Evolutionary conservation across 2,329 filamentous ascomycete species (phyloP), one percentile per base, ranked within the genome.

Genomic region (Xylaria arbuscula): DNA sequence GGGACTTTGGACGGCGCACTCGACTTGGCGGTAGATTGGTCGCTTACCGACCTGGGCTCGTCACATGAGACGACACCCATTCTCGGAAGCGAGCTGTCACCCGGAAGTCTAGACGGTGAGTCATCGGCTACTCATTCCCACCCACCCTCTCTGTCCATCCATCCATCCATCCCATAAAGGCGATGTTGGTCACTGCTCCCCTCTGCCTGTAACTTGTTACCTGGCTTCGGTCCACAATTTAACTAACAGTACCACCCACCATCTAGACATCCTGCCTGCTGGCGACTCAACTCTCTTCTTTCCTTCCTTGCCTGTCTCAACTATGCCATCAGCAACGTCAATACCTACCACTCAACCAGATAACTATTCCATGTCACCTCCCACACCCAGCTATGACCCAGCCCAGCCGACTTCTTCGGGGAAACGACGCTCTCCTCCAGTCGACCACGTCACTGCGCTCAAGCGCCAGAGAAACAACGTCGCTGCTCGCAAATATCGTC

Each of bases 401-500:
- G 72, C 47, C 59, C 72, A n/a, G 70, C 71, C 24, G 72, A 74
- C 68, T 64, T 72, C 6, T 72, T 78, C 13, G 75, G 76, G 15
- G 73, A 74, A 72, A 32, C 65, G 73, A 47, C 75, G 73, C 13
- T 75, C 74, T 34, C 72, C 77, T 6, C 71, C 74, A 1, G 74
- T 72, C 13, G 78, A 79, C 65, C 70, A 75, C 1, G 75, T 78
- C 13, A 78, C 77, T 5, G 75, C 78, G 19, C 75, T 83, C 75
- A 92, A 92, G 78, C 88, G 90, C 34, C 86, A 88, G 69, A 86
- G 88, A 69, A 92, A 93, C 78, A 92, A 90, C 15, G 84, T 91
- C 69, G 90, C 90, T n/a, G 90, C 90, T 36, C 86, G 89, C 69
- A 89, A 90, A 69, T 92, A 92, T 76, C 88, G 90, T 32, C 90